These are phyloP conservation scores for Laburnicola sp. DNA, from an alignment of 2,329 filamentous ascomycete species.

Conservation along the genomic window DNA sequence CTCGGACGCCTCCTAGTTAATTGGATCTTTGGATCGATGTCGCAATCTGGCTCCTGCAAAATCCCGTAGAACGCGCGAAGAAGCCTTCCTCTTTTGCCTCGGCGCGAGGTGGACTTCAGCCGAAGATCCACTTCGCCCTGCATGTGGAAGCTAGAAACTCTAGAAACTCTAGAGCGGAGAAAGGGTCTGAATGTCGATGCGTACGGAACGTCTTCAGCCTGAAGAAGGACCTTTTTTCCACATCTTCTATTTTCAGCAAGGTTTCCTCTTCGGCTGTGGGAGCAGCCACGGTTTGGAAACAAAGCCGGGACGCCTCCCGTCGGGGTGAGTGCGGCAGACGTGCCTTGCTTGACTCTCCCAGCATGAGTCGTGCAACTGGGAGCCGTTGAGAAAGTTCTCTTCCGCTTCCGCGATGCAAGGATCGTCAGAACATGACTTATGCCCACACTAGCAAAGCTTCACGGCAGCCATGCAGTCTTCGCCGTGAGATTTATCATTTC, in stretches of 20 bases:
- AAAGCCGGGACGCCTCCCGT: not conserved
- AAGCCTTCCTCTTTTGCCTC: conserved; percentile 7
- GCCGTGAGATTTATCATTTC: conserved; percentile 9
- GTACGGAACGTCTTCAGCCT: too few species aligned
- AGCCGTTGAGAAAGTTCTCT: conserved; percentile 3
- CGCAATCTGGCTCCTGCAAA: conserved; percentile 3
- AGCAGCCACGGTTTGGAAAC: conserved; percentile 3
- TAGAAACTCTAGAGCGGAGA: not conserved
- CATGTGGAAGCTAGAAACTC: not conserved
- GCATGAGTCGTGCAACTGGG: conserved; percentile 2
- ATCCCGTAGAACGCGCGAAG: conserved; percentile 7
- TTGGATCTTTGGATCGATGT: not conserved
- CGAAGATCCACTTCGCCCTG: conserved; percentile 1
- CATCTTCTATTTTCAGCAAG: not conserved
- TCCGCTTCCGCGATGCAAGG: conserved; percentile 8
- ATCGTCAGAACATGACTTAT: conserved; percentile 5
- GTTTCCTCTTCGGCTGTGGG: not conserved
- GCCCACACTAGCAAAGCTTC: not conserved
- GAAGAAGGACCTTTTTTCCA: too few species aligned
- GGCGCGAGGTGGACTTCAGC: not conserved
- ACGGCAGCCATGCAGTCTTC: conserved; percentile 4
- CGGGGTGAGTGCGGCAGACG: not conserved
- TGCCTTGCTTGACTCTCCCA: not conserved
- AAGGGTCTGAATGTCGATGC: too few species aligned
- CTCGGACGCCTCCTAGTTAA: conserved; percentile 3